A percentile compares a stretch with the other conserved stretches of the same genome.
Evolutionary conservation across 176 grass and related monocot species (phyloP).

Genomic region (Aegilops tauschii): DNA sequence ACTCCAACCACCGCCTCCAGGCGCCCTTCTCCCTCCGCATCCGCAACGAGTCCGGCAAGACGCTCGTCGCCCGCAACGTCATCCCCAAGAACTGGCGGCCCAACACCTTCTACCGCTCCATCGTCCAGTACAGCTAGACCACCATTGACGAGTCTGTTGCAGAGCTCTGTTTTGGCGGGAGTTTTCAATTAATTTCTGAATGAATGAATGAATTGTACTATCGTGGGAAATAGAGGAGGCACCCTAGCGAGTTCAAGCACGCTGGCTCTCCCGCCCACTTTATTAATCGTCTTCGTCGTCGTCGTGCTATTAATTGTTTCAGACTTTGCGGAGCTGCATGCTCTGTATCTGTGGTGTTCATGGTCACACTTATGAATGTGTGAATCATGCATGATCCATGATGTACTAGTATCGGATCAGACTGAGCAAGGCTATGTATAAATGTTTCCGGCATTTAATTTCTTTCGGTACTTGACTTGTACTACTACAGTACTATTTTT

Average conservation of each 20-base stretch:
- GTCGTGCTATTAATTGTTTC: neutral
- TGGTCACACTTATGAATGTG: no score
- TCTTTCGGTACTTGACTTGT: no score
- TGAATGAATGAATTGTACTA: no score
- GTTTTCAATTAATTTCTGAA: no score
- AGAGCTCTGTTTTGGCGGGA: neutral
- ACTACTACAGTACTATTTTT: no score
- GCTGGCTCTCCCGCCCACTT: neutral
- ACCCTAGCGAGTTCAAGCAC: neutral
- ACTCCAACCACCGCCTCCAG: slow-evolving; percentile 49
- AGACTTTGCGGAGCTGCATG: neutral
- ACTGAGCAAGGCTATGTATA: neutral
- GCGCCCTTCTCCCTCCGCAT: slow-evolving; percentile 66
- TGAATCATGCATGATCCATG: slow-evolving; percentile 1
- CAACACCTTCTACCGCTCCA: slow-evolving; percentile 59
- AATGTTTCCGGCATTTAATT: neutral
- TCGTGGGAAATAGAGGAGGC: slow-evolving; percentile 6
- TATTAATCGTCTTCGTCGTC: neutral
- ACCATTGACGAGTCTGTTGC: no score
- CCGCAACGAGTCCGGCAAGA: slow-evolving; percentile 65
- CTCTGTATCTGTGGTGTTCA: neutral
- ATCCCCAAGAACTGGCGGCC: slow-evolving; percentile 64
- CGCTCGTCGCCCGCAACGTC: slow-evolving; percentile 52
- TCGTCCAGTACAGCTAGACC: slow-evolving; percentile 57
- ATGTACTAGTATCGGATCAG: neutral